Percentiles rank a stretch among this genome's conserved stretches.
Evolutionary conservation across 176 grass and related monocot genomes (phyloP).

Genomic region (Rhynchospora tenuis): DNA sequence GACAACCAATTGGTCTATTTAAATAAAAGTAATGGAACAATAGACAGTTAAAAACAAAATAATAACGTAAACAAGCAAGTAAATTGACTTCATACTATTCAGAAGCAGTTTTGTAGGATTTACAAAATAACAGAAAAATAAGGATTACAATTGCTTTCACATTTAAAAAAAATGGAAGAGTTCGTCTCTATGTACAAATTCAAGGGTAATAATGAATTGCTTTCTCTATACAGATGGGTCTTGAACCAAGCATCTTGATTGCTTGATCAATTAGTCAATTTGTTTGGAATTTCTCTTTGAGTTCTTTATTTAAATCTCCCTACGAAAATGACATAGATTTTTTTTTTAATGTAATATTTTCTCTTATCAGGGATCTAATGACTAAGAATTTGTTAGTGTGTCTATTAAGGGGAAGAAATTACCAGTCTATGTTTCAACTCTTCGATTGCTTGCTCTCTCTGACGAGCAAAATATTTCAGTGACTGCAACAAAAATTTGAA

Average conservation of each 20-base stretch:
- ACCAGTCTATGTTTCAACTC: constrained; percentile 63
- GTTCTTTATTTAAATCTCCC: background rate
- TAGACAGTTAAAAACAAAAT: background rate
- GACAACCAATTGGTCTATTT: no score
- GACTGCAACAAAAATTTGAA: constrained; percentile 42
- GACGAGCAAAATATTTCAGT: constrained; percentile 52
- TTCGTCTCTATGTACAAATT: background rate
- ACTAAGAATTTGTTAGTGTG: background rate
- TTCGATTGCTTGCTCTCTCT: constrained; percentile 51
- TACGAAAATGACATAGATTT: constrained; percentile 9
- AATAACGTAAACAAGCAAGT: background rate
- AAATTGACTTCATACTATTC: background rate
- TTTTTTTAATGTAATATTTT: background rate
- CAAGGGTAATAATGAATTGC: background rate
- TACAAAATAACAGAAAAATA: background rate
- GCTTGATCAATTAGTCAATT: background rate
- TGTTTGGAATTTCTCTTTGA: background rate
- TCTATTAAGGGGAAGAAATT: background rate
- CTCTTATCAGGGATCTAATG: background rate
- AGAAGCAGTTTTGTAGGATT: background rate
- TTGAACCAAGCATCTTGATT: background rate
- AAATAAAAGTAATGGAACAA: background rate
- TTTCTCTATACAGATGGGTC: background rate
- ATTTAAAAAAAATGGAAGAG: background rate
- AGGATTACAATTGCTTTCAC: background rate